These are phyloP conservation scores for Parsonsia alboflavescens DNA, from an alignment of 257 asterid genomes.

Conservation along the genomic window DNA sequence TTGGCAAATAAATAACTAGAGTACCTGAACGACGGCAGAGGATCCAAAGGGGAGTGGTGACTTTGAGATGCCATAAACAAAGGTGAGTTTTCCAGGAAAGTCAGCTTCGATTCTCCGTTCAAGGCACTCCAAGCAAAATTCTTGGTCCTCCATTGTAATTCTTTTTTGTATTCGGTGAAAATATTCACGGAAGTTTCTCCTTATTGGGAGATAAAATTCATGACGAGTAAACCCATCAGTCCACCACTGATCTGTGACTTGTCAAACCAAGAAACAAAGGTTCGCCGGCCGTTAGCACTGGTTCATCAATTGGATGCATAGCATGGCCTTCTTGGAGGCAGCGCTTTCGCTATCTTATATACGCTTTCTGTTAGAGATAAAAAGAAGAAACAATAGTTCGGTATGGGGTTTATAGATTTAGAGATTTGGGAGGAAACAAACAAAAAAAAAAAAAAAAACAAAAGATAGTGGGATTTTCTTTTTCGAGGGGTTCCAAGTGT, in stretches of 20 bases:
- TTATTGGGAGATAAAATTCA: neutral
- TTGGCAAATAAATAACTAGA: neutral
- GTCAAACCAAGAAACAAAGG: neutral
- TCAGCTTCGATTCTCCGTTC: conserved; percentile 63
- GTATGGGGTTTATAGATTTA: no score
- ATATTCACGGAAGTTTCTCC: neutral
- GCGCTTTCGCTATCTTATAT: neutral
- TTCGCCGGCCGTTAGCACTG: neutral
- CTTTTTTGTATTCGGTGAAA: neutral
- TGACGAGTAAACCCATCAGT: no score
- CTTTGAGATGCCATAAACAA: conserved; percentile 57
- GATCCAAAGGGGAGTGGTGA: conserved; percentile 72
- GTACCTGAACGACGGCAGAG: conserved; percentile 71
- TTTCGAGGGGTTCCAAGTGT: no score
- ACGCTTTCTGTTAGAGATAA: neutral
- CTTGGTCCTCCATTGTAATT: neutral
- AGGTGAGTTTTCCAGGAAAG: conserved; percentile 48
- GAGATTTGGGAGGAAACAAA: no score
- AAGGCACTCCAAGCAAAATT: conserved; percentile 70
- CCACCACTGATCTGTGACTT: neutral
- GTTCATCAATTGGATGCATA: neutral
- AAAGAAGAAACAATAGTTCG: no score
- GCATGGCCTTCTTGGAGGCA: neutral
- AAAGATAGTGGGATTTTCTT: no score
- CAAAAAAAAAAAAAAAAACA: no score